Base-by-base conservation (phyloP, 257 asterid genomes). In the Solanum neorickii region DNA sequence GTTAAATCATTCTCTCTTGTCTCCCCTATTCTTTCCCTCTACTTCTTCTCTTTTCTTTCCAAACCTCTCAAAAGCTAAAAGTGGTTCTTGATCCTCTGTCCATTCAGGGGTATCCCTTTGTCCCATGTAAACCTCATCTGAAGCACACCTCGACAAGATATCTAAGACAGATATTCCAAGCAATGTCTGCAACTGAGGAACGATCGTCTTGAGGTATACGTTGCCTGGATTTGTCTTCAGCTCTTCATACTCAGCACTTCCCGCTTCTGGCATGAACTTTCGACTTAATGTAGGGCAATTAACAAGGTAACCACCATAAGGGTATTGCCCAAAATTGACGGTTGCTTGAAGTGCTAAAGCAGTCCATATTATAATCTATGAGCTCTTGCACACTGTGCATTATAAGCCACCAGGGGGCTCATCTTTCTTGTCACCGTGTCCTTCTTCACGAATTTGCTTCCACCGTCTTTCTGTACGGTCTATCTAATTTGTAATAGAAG, bases 331-430 rank as follows among this genome's bases (percentile, higher is more conserved):
- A 93, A 95, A 70, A 33, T 93, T 95, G 60, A 93, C 88, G 1
- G 96, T 94, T 13, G 98, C 96, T 8, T 96, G 98, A 73, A 94
- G 97, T 20, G 98, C 98, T 6, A 97, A 94, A 2, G 98, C 93
- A 47, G 92, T 25, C 98, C 98, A 94, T 82, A 96, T 94, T 69
- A 92, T 92, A 90, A 21, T 94, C 90, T 10, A 91, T 83, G 15
- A 96, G 92, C 15, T 93, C 98, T 41, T 91, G n/a, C 0, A 69
- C 33, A 25, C 93, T 93, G 29, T 91, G 91, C 98, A 96, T 94
- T 86, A 93, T 86, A 16, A 94, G 94, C 98, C 98, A 96, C 96
- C 97, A 94, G 2, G 88, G 89, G 35, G 35, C 83, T 92, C 96
- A 41, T 94, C 88, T 85, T 90, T 94, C 91, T 92, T 93, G 92